A percentile compares a stretch with the other conserved stretches of the same genome.
Evolutionary conservation across 176 grass and related monocot species (phyloP).

Genomic region (Juncus effusus): DNA sequence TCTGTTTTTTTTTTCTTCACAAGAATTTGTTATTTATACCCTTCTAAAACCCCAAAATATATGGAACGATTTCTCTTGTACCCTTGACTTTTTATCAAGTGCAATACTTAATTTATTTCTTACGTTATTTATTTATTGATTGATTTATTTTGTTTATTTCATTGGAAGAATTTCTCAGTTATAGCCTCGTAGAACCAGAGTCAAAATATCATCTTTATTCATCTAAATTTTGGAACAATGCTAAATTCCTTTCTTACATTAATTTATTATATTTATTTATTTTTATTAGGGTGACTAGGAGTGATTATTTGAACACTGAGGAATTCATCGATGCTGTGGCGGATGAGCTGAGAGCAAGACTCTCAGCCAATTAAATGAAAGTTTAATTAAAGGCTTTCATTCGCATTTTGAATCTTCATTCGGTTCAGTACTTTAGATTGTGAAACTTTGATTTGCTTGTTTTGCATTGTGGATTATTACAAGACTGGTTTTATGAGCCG

Average conservation of each 20-base stretch:
- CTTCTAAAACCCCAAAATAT: background rate
- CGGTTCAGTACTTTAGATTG: slow-evolving; percentile 5
- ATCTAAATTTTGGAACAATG: too few relatives aligned
- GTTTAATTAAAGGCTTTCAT: background rate
- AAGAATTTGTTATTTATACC: background rate
- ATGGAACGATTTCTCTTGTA: background rate
- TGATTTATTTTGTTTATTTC: too few relatives aligned
- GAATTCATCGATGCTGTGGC: slow-evolving; percentile 89
- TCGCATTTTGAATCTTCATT: slow-evolving; percentile 9
- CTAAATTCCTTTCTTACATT: background rate
- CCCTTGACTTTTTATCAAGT: too few relatives aligned
- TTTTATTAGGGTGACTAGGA: slow-evolving; percentile 51
- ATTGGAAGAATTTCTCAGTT: too few relatives aligned
- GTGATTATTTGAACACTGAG: slow-evolving; percentile 77
- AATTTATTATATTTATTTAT: slow-evolving; percentile 11
- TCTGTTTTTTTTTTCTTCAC: background rate
- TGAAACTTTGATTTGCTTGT: slow-evolving; percentile 6
- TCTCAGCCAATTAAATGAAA: slow-evolving; percentile 41
- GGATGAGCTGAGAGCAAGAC: slow-evolving; percentile 53
- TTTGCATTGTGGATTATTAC: slow-evolving; percentile 6
- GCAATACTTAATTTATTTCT: too few relatives aligned
- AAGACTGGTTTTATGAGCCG: background rate
- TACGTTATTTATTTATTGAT: too few relatives aligned
- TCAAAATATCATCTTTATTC: too few relatives aligned
- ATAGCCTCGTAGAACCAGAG: too few relatives aligned